phyloP scores from a whole-genome alignment of 768 basidiomycete species.

The Suillus placidus region DNA sequence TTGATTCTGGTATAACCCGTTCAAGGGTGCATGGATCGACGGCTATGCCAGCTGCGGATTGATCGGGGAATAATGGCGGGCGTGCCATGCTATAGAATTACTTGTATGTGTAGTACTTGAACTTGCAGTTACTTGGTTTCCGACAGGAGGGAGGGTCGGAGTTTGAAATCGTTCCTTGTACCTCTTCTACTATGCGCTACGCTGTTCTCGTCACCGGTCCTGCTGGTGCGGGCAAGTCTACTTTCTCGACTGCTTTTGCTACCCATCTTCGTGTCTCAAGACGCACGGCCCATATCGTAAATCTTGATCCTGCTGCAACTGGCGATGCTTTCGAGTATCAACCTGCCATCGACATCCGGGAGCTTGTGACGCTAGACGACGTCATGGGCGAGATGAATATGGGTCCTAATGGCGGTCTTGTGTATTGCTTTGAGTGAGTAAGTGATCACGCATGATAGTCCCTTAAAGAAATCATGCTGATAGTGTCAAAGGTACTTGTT shows the following conservation, averaged over 20 bases:
- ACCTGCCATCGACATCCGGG: slow-evolving; percentile 91
- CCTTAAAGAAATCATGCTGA: background rate
- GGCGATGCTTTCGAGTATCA: slow-evolving; percentile 88
- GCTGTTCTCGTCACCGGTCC: slow-evolving; percentile 92
- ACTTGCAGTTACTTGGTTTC: slow-evolving; percentile 10
- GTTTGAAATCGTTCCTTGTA: slow-evolving; percentile 29
- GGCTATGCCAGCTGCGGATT: slow-evolving; percentile 76
- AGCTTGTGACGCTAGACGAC: slow-evolving; percentile 90
- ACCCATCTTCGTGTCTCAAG: slow-evolving; percentile 85
- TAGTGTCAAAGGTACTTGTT: slow-evolving; percentile 74
- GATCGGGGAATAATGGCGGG: slow-evolving; percentile 74
- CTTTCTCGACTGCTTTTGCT: slow-evolving; percentile 85
- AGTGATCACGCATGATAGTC: slow-evolving; percentile 37
- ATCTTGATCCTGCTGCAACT: slow-evolving; percentile 94
- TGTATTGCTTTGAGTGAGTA: slow-evolving; percentile 99
- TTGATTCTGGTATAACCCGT: slow-evolving; percentile 85
- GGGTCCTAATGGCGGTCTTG: slow-evolving; percentile 95
- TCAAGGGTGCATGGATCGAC: slow-evolving; percentile 85
- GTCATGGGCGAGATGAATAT: slow-evolving; percentile 95
- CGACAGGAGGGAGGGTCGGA: slow-evolving; percentile 21
- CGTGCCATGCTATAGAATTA: slow-evolving; percentile 55
- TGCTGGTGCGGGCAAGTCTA: slow-evolving; percentile 97
- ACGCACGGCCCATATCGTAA: slow-evolving; percentile 89
- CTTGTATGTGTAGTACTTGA: slow-evolving; percentile 15
- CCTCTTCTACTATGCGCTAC: slow-evolving; percentile 65